Evolutionary conservation across 768 basidiomycete species (phyloP), one percentile per base, ranked within the genome.

Genomic region (Cubamyces sp.): DNA sequence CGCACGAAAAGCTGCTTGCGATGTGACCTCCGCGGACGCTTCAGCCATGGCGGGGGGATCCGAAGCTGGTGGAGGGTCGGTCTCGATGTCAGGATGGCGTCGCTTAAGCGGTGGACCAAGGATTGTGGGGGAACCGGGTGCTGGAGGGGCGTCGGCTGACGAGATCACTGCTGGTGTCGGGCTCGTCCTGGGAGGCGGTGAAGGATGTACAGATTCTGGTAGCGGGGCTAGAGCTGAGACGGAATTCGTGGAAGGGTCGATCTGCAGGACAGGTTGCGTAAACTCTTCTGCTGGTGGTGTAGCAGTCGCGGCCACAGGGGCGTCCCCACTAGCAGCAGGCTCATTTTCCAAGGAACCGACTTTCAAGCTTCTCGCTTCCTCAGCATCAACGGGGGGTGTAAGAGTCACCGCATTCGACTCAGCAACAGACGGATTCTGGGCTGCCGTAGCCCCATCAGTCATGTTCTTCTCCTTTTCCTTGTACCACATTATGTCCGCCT

Each of bases 401-500:
- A 42, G 18, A 15, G 54, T 18, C 15, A 12, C 42, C 16, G 54
- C 19, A 19, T 5, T 54, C 42, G 28, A 8, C 3, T 16, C 42
- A 43, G 54, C 26, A 16, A 3, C 21, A 9, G 3, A 4, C 16
- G 9, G 5, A 9, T 11, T 28, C 11, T 45, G 42, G 11, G 28
- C 23, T 14, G 18, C 26, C 5, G 26, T 5, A 18, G 42, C 3
- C 3, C 28, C 7, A 12, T 61, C 39, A 37, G 54, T 50, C 19
- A 23, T 18, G 34, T 57, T 51, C 23, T 43, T 63, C 19, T 62
- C 43, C 57, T 58, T 34, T 19, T 62, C 43, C 57, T 58, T 34
- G 46, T 23, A 70, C 67, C 67, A 68, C 25, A 60, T 54, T 1
- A 68, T 51, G 26, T 70, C 69, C 0, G 62, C 66, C 26, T 61